A percentile compares a stretch with the other conserved stretches of the same genome.
phyloP scores from a whole-genome alignment of 306 rosid species.

The Vachellia pachyceras region DNA sequence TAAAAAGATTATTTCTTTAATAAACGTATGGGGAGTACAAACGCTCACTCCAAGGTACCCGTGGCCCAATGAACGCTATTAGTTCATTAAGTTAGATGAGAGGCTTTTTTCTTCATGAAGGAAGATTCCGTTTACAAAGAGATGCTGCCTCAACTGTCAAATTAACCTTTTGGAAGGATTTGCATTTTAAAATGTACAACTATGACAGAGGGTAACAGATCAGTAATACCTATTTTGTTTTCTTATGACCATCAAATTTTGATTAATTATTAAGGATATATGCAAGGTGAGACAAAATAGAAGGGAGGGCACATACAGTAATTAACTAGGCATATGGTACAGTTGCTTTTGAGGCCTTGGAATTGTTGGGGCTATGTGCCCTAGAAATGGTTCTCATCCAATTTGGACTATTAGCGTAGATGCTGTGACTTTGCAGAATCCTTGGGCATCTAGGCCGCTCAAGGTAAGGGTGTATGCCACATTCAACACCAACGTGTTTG shows the following conservation, averaged over 20 bases:
- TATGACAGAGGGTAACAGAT: conserved; percentile 12
- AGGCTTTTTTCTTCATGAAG: not conserved
- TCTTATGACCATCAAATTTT: not conserved
- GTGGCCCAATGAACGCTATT: not conserved
- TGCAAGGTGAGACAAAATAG: conserved; percentile 12
- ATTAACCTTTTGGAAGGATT: conserved; percentile 3
- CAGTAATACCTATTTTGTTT: not conserved
- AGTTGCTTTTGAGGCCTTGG: conserved; percentile 45
- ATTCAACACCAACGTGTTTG: too few species aligned
- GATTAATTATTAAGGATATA: not conserved
- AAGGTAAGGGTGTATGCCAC: not conserved
- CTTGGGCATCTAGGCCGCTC: not conserved
- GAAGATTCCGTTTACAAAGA: conserved; percentile 34
- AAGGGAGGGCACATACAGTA: conserved; percentile 38
- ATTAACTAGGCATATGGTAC: too few species aligned
- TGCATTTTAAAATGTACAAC: conserved; percentile 13
- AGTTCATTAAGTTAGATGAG: not conserved
- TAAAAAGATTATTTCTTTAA: too few species aligned
- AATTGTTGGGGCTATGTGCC: conserved; percentile 28
- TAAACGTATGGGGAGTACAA: too few species aligned
- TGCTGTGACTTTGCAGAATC: not conserved
- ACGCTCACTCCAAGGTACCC: too few species aligned
- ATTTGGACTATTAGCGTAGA: not conserved
- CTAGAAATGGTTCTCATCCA: conserved; percentile 24
- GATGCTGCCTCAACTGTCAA: conserved; percentile 39